A percentile compares a stretch with the other conserved stretches of the same genome.
phyloP scores from a whole-genome alignment of 192 early-diverging fungal species.

The Coemansia erecta region DNA sequence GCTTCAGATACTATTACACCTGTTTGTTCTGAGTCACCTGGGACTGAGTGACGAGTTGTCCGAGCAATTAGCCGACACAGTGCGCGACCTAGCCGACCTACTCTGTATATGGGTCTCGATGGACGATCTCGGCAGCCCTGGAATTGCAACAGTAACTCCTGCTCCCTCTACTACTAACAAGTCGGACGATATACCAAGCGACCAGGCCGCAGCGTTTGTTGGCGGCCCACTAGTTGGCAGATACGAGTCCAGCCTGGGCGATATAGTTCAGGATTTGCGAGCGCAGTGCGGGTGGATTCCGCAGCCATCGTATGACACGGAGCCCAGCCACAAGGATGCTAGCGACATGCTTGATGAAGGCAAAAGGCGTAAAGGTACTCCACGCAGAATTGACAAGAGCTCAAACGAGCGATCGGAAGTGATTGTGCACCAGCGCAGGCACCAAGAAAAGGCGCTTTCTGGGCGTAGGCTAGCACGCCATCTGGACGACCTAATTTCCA shows the following conservation, averaged over 20 bases:
- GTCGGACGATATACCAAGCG: constrained; percentile 8
- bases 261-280: constrained; percentile 47
- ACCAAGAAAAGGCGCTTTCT: constrained; percentile 7
- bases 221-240: constrained; percentile 23
- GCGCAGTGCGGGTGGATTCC: constrained; percentile 51
- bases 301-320: neutral
- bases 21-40: constrained; percentile 21
- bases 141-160: neutral
- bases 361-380: constrained; percentile 47
- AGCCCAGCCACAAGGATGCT: neutral
- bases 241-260: constrained; percentile 20
- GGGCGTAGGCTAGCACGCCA: constrained; percentile 45
- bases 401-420: constrained; percentile 37
- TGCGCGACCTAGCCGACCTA: constrained; percentile 38
- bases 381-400: constrained; percentile 29
- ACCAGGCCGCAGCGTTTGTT: constrained; percentile 41
- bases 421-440: constrained; percentile 37
- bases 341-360: constrained; percentile 9
- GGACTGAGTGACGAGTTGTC: neutral
- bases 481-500: constrained; percentile 39
- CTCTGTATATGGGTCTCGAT: constrained; percentile 48
- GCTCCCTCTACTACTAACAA: neutral
- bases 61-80: constrained; percentile 12
- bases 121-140: constrained; percentile 17
- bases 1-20: constrained; percentile 43